Percentiles rank a stretch among this genome's conserved stretches.
These are phyloP conservation scores for Fusarium tanahbumbuense DNA, from an alignment of 2,329 filamentous ascomycete genomes.

Conservation along the genomic window DNA sequence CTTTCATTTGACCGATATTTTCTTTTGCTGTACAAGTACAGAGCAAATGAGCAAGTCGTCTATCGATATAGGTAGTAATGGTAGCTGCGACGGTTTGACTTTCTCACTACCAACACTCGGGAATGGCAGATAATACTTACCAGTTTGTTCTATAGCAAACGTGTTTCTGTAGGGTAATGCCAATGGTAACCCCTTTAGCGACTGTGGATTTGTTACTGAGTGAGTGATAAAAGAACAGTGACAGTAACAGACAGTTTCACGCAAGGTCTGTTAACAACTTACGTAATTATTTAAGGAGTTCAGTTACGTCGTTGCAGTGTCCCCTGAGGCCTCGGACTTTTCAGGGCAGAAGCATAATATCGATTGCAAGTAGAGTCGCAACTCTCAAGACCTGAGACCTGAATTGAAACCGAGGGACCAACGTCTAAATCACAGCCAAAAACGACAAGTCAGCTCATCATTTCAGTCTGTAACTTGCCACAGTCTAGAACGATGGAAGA, in stretches of 20 bases:
- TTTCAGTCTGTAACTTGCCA: background rate
- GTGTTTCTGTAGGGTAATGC: background rate
- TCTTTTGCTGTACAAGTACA: background rate
- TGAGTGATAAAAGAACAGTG: fast-evolving
- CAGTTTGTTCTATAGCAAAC: too few species aligned
- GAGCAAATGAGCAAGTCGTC: too few species aligned
- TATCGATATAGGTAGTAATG: too few species aligned
- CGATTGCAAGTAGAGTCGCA: fast-evolving
- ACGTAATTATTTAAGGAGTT: background rate
- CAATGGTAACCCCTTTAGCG: background rate
- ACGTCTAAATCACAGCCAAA: background rate
- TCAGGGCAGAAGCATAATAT: background rate
- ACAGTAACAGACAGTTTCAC: background rate
- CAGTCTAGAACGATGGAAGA: background rate
- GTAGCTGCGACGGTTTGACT: too few species aligned
- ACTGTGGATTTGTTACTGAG: too few species aligned
- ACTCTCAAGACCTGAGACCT: background rate
- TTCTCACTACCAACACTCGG: too few species aligned
- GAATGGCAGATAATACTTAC: too few species aligned
- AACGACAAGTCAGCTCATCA: background rate
- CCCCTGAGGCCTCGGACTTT: background rate
- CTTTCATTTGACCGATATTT: background rate
- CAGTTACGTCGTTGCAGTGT: background rate
- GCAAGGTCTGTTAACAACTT: fast-evolving
- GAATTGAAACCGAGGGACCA: background rate